Base-by-base conservation (phyloP, 83 land plant genomes). In the Picea abies region DNA sequence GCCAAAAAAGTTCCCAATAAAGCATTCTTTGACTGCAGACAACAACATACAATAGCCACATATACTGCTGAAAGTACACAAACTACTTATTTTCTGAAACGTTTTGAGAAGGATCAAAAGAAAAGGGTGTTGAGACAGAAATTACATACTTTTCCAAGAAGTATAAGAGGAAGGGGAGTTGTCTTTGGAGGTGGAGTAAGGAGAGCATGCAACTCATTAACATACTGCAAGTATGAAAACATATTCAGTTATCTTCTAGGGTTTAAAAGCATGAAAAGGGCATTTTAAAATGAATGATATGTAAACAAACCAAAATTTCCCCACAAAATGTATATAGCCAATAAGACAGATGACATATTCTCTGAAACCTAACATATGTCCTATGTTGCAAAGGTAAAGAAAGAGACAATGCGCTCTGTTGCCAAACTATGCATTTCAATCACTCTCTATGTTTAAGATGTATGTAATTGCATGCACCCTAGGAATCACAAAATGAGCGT, bases 1-100 rank as follows among this genome's bases (percentile, higher is more conserved):
- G 90, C 86, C 80, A 97, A 86, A 84, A 97, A 97, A 0, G 97
- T 94, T 23, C 97, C 97, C 80, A 97, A 71, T 35, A 97, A 83
- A 1, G 94, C 97, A 87, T 96, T 97, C 79, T 97, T 97, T 23
- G 99, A 92, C 99, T 97, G 93, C 62, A 86, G 61, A 17, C 7
- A 29, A 23, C 8, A 78, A 78, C 12, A 73, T n/a, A 37, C 47
- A 39, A 73, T 20, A 73, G 56, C 20, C 7, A 20, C 10, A 20
- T n/a, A n/a, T 2, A 73, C 23, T 7, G 56, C 12, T 73, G 56
- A 44, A n/a, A 52, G 47, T 19, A 39, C 58, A 73, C 14, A 73
- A 44, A 73, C 25, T 72, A 16, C 56, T 73, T 12, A 39, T 73
- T 63, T 60, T 58, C 19, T 37, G 20, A 9, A n/a, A 79, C 52